Conservation (phyloP, 129 eudicot genomes). For the Flaveria bidentis region DNA sequence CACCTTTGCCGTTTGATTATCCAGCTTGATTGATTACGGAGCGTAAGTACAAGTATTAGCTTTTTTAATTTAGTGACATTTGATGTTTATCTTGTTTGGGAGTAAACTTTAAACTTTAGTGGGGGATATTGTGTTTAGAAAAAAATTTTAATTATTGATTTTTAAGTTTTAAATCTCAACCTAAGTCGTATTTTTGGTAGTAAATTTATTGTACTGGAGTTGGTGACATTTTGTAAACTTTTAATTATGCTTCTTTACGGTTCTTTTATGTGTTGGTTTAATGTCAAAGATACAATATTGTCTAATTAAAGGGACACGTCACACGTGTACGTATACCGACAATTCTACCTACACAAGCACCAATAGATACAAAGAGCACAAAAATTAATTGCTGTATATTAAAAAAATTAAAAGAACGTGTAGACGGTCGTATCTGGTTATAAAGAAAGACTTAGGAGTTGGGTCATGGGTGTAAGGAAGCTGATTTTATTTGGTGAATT, state of each 20-base stretch:
- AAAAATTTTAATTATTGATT: too few relatives aligned
- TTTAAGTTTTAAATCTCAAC: neutral
- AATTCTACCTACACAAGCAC: neutral
- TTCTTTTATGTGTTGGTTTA: neutral
- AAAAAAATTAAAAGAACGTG: neutral
- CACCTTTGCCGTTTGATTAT: conserved; percentile 56
- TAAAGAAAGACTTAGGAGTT: neutral
- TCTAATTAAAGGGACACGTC: neutral
- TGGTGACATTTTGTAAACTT: neutral
- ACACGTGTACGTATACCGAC: conserved; percentile 10
- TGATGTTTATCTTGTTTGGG: too few relatives aligned
- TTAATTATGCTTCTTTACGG: neutral
- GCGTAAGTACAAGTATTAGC: neutral
- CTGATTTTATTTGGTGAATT: neutral
- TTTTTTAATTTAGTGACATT: neutral
- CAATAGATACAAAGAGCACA: neutral
- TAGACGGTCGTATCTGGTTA: neutral
- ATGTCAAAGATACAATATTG: neutral
- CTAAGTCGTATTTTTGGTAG: neutral
- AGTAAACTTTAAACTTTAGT: too few relatives aligned
- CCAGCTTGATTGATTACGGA: conserved; percentile 33
- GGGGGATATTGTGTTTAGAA: too few relatives aligned
- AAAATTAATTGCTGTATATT: neutral
- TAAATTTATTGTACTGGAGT: neutral
- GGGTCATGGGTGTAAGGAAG: neutral